phyloP scores from a whole-genome alignment of 176 grass and related monocot genomes.

The Dendrocalamus sinicus region DNA sequence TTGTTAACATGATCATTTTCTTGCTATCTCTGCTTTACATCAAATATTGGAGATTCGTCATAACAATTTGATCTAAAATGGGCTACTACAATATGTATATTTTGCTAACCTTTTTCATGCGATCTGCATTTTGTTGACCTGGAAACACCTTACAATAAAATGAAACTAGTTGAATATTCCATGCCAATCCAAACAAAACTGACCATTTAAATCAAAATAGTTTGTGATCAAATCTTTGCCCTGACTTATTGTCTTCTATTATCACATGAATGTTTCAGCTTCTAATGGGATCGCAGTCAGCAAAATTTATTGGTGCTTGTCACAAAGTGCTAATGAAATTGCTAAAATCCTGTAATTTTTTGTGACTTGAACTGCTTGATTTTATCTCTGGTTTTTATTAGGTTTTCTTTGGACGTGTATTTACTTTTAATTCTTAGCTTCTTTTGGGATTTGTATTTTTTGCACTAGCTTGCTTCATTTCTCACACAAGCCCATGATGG shows the following conservation, averaged over 20 bases:
- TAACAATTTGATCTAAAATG: background rate
- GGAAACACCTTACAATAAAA: background rate
- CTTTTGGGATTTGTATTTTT: conserved; percentile 10
- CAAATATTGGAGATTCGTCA: background rate
- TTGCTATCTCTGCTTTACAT: background rate
- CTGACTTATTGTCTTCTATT: background rate
- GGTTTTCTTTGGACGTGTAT: background rate
- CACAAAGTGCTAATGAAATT: conserved; percentile 12
- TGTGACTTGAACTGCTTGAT: background rate
- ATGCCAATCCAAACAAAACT: background rate
- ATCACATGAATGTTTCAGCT: background rate
- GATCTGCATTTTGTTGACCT: conserved; percentile 9
- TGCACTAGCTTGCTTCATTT: background rate
- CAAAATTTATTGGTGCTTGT: background rate
- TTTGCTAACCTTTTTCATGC: conserved; percentile 14
- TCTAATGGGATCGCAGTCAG: background rate
- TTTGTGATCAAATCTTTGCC: conserved; percentile 1
- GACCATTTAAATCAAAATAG: background rate
- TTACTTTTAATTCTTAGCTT: conserved; percentile 4
- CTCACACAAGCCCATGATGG: conserved; percentile 1
- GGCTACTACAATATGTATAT: background rate
- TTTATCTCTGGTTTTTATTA: conserved; percentile 4
- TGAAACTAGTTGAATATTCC: conserved; percentile 7
- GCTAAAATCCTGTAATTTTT: conserved; percentile 11
- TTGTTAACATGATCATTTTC: conserved; percentile 4